phyloP scores from a whole-genome alignment of 441 rosid species.

The Lepidium campestre region DNA sequence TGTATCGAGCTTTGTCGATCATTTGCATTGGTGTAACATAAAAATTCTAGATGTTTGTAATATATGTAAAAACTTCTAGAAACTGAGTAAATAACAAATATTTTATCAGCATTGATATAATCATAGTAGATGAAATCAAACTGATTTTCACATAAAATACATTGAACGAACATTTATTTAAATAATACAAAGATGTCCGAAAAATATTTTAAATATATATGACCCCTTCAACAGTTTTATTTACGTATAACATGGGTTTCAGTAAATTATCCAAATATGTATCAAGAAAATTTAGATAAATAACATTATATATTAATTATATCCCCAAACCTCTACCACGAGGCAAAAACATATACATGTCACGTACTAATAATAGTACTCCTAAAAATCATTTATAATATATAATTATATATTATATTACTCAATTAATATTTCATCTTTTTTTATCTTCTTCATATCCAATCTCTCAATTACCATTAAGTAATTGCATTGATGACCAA shows the following conservation, averaged over 20 bases:
- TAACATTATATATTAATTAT: conserved; percentile 22
- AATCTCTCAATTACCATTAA: conserved; percentile 45
- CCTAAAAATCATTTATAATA: conserved; percentile 22
- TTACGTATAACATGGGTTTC: conserved; percentile 12
- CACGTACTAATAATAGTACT: conserved; percentile 3
- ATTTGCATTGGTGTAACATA: background rate
- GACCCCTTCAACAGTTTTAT: conserved; percentile 16
- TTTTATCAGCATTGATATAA: background rate
- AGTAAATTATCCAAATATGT: background rate
- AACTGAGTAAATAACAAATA: background rate
- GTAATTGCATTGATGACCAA: conserved; percentile 84
- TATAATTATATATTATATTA: background rate
- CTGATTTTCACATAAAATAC: background rate
- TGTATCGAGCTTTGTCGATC: too few species aligned
- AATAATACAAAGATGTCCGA: background rate
- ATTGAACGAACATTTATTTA: background rate
- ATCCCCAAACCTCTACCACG: conserved; percentile 28
- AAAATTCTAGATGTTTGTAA: background rate
- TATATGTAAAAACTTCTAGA: background rate
- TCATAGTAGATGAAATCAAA: background rate
- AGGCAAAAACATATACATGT: conserved; percentile 23
- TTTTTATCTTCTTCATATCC: background rate
- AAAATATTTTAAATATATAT: background rate
- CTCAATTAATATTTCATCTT: conserved; percentile 8
- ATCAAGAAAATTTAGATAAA: conserved; percentile 8